Evolutionary conservation across 164 flowering plant species (phyloP).

Genomic region (Piper longum): DNA sequence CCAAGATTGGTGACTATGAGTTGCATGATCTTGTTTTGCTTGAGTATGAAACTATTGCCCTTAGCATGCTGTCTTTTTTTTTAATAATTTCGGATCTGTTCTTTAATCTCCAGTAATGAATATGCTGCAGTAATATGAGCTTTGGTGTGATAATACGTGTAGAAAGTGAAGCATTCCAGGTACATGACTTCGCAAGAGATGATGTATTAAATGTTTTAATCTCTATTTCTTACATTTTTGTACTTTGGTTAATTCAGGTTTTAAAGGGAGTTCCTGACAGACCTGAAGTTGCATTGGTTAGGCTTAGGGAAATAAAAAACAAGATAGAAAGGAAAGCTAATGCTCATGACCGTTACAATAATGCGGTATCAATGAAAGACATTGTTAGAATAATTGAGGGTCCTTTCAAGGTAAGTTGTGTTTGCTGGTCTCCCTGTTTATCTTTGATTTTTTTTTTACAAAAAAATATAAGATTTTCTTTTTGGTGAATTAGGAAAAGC

Average conservation of each 20-base stretch:
- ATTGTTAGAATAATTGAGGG: slow-evolving; percentile 82
- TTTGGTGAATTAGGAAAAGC: slow-evolving; percentile 53
- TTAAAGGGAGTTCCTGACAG: slow-evolving; percentile 90
- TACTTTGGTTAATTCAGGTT: slow-evolving; percentile 30
- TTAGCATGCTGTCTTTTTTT: slow-evolving; percentile 7
- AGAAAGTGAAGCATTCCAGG: slow-evolving; percentile 98
- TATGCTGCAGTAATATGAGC: slow-evolving; percentile 56
- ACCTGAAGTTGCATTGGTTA: slow-evolving; percentile 73
- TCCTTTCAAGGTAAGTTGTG: slow-evolving; percentile 53
- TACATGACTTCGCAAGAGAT: slow-evolving; percentile 8
- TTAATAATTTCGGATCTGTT: neutral
- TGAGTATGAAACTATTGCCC: slow-evolving; percentile 31
- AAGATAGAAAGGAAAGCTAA: slow-evolving; percentile 56
- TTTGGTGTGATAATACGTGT: slow-evolving; percentile 95
- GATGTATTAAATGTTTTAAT: neutral
- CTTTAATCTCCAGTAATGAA: neutral
- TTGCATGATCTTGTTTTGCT: slow-evolving; percentile 89
- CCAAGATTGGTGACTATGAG: slow-evolving; percentile 91
- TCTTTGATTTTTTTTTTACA: neutral
- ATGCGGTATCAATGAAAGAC: slow-evolving; percentile 66
- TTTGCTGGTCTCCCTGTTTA: neutral
- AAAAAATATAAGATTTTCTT: neutral
- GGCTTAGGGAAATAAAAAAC: slow-evolving; percentile 78
- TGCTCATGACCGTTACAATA: slow-evolving; percentile 61
- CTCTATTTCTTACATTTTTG: neutral